Percentiles rank a stretch among this genome's conserved stretches.
phyloP scores from a whole-genome alignment of 2,329 filamentous ascomycete genomes.

The Plenodomus biglobosus region DNA sequence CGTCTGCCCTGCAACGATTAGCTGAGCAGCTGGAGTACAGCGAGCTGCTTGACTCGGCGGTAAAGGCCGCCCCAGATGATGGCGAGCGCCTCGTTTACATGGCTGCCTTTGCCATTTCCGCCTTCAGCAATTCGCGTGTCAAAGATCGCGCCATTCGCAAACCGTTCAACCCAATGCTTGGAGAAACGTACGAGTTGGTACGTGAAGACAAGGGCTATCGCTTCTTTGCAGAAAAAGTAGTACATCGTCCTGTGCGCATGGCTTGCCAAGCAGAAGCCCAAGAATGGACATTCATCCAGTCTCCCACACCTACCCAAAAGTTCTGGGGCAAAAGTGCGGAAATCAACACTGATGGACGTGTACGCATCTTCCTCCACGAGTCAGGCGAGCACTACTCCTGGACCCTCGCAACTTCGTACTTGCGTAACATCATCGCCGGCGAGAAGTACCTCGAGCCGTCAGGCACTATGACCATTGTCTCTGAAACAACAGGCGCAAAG shows the following conservation, averaged over 20 bases:
- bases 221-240: constrained; percentile 93
- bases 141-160: constrained; percentile 93
- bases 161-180: constrained; percentile 94
- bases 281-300: constrained; percentile 84
- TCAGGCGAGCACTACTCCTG: constrained; percentile 84
- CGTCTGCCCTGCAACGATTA: constrained; percentile 81
- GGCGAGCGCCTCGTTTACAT: constrained; percentile 80
- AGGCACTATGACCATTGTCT: constrained; percentile 80
- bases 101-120: constrained; percentile 85
- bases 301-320: constrained; percentile 86
- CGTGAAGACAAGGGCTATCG: constrained; percentile 85
- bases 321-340: constrained; percentile 99
- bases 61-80: constrained; percentile 53
- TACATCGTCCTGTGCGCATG: constrained; percentile 86
- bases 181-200: constrained; percentile 92
- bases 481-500: constrained; percentile 81
- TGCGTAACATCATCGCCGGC: constrained; percentile 94
- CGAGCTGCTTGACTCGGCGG: constrained; percentile 72
- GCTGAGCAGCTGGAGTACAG: constrained; percentile 93
- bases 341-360: constrained; percentile 86
- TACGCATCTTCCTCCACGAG: constrained; percentile 73
- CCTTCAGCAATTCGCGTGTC: constrained; percentile 77
- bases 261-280: constrained; percentile 89
- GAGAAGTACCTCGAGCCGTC: constrained; percentile 98
- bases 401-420: constrained; percentile 83